Conservation (phyloP, 2,329 filamentous ascomycete species). For the Capronia coronata region DNA sequence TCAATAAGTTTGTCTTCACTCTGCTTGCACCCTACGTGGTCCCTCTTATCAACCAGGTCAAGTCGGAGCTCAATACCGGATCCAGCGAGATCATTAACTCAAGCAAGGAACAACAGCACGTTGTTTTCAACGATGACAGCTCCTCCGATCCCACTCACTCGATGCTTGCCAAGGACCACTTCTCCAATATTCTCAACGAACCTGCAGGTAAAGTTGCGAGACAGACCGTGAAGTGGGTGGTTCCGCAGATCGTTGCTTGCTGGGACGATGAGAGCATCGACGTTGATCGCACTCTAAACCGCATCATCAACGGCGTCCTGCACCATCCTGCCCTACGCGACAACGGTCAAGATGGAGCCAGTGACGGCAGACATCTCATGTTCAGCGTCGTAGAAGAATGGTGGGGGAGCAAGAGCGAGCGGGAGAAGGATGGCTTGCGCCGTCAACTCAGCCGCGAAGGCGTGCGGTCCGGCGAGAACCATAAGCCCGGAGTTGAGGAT, state of each 20-base stretch:
- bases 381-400: conserved; percentile 74
- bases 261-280: conserved; percentile 75
- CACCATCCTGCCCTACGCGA: conserved; percentile 78
- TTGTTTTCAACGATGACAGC: conserved; percentile 75
- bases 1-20: conserved; percentile 86
- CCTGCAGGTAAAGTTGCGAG: conserved; percentile 76
- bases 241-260: conserved; percentile 79
- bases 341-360: conserved; percentile 61
- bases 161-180: conserved; percentile 94
- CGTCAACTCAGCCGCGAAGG: conserved; percentile 70
- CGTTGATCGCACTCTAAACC: conserved; percentile 61
- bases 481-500: conserved; percentile 78
- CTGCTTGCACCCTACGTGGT: conserved; percentile 81
- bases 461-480: conserved; percentile 70
- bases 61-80: conserved; percentile 76
- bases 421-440: conserved; percentile 61
- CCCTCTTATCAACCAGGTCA: conserved; percentile 79
- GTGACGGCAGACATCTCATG: conserved; percentile 68
- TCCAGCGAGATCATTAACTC: conserved; percentile 82
- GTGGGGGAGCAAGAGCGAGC: conserved; percentile 65
- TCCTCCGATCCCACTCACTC: conserved; percentile 83
- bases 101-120: conserved; percentile 73
- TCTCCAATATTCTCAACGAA: conserved; percentile 84
- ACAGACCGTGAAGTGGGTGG: conserved; percentile 72
- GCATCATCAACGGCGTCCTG: conserved; percentile 75